Evolutionary conservation across 495 filamentous ascomycete species (phyloP), one percentile per base, ranked within the genome.

Genomic region (Neurospora pannonica): DNA sequence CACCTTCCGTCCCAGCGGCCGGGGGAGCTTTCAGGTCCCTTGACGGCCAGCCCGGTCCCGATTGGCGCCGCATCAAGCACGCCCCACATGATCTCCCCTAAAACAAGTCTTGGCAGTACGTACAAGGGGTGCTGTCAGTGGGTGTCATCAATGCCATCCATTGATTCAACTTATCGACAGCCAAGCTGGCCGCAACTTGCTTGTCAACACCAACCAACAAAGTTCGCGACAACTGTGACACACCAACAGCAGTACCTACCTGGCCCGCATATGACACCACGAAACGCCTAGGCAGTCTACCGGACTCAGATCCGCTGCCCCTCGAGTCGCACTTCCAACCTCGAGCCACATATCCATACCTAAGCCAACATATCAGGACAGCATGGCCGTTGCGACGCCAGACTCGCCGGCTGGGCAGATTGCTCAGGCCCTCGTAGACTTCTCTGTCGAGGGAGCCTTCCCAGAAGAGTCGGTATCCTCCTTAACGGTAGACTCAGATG

Each of bases 381-480:
- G 42, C 54, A 82, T 82, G 80, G 70, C 76, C 38, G 67, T 46
- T 39, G 15, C 62, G 62, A 31, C 54, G 17, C 43, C 73, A 24
- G 72, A 67, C 40, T 13, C 71, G n/a, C 34, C 74, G 3, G 31
- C 72, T n/a, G 75, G 75, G 17, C 79, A 76, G 43, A 72, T 95
- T 74, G 90, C 90, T 72, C 85, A 89, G 74, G 91, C 92, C 0
- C 83, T 97, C 34, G 87, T 97, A 42, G 84, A 90, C 70, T 95
- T 92, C 78, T 88, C 94, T 42, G 79, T 89, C n/a, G 82, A 91
- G 48, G 91, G 92, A 54, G 76, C 82, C 28, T 97, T 94, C 79
- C 94, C 94, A 8, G 92, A 93, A 36, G 93, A 97, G 78, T 85
- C 87, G 34, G 78, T 93, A 38, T 87, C 92, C 21, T 89, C 92